phyloP scores from a whole-genome alignment of 164 flowering plant genomes.

The Aristolochia californica region DNA sequence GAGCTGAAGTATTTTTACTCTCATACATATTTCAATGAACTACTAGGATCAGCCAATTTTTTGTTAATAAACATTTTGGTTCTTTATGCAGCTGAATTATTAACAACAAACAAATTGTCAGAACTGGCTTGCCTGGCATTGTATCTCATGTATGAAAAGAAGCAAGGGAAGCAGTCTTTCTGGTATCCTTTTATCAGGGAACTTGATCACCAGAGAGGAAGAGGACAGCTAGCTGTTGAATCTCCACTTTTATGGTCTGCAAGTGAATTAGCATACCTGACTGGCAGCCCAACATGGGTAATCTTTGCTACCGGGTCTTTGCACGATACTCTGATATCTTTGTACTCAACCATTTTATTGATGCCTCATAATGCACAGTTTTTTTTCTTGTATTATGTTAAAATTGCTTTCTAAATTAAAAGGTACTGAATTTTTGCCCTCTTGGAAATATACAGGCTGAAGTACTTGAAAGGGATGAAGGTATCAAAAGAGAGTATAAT shows the following conservation, averaged over 20 bases:
- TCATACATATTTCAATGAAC: too few relatives aligned
- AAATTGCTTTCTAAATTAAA: conserved; percentile 3
- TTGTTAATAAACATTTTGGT: not conserved
- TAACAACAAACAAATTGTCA: conserved; percentile 87
- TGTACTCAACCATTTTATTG: not conserved
- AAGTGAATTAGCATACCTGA: conserved; percentile 64
- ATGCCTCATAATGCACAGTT: not conserved
- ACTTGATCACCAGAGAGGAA: conserved; percentile 95
- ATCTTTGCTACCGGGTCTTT: not conserved
- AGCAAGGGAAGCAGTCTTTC: conserved; percentile 93
- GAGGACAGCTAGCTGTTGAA: conserved; percentile 95
- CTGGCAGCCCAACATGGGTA: conserved; percentile 96
- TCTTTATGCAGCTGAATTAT: conserved; percentile 66
- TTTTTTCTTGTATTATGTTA: not conserved
- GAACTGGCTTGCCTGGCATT: conserved; percentile 96
- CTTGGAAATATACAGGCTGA: conserved; percentile 42
- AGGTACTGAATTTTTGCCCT: conserved; percentile 5
- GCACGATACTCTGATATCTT: not conserved
- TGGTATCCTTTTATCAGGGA: conserved; percentile 96
- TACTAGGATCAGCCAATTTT: too few relatives aligned
- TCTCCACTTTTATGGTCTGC: conserved; percentile 96
- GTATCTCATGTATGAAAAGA: conserved; percentile 98
- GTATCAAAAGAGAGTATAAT: conserved; percentile 82
- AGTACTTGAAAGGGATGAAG: conserved; percentile 78
- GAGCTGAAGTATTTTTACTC: too few relatives aligned